Evolutionary conservation across 768 basidiomycete species (phyloP).

Genomic region (Artomyces pyxidatus): DNA sequence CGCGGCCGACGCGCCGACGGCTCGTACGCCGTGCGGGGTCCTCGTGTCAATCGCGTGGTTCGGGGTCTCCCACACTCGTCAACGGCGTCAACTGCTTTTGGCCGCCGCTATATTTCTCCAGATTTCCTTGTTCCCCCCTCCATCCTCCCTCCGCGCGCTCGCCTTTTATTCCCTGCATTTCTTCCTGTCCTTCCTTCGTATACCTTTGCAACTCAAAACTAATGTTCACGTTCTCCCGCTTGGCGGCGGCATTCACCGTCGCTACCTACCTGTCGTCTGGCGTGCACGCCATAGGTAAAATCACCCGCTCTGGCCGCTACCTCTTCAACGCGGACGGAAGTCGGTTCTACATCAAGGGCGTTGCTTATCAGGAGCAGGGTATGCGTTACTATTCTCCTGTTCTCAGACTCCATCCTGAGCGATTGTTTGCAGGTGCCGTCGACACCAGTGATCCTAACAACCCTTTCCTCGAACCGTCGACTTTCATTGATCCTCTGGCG

Average conservation of each 20-base stretch:
- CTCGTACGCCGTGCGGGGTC: too few species aligned
- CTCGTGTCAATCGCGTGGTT: too few species aligned
- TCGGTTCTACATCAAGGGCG: constrained; percentile 83
- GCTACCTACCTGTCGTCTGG: constrained; percentile 35
- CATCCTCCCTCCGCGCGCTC: not conserved
- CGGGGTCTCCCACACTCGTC: too few species aligned
- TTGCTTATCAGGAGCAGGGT: constrained; percentile 85
- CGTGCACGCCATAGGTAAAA: constrained; percentile 58
- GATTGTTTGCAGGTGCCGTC: not conserved
- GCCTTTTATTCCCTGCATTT: not conserved
- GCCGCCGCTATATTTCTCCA: too few species aligned
- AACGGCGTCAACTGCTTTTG: too few species aligned
- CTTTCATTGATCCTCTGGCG: constrained; percentile 74
- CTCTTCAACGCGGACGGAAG: constrained; percentile 69
- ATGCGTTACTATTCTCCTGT: constrained; percentile 1
- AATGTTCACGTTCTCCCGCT: constrained; percentile 22
- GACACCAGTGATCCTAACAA: not conserved
- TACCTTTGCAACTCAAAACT: too few species aligned
- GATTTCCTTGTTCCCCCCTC: not conserved
- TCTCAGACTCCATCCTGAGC: not conserved
- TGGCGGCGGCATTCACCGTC: constrained; percentile 26
- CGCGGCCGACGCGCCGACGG: too few species aligned
- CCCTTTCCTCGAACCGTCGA: constrained; percentile 61
- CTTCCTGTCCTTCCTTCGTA: not conserved
- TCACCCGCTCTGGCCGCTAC: constrained; percentile 70